phyloP scores from a whole-genome alignment of 139 green algal species.

The Zygnema circumcarinatum region DNA sequence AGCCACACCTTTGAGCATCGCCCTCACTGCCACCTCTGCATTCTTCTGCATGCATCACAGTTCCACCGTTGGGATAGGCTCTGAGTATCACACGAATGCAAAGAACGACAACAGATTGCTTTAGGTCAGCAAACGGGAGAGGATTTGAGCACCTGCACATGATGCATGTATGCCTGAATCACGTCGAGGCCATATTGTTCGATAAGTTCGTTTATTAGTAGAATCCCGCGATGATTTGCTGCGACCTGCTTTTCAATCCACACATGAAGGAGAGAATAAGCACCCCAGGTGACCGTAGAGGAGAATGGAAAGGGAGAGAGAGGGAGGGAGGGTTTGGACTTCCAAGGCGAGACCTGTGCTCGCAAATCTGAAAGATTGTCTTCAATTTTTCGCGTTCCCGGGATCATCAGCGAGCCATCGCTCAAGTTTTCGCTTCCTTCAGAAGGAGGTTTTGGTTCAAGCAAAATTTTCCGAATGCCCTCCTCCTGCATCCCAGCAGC shows the following conservation, averaged over 20 bases:
- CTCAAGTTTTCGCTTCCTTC: background rate
- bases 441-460: constrained; percentile 59
- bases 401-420: no score
- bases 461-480: constrained; percentile 86
- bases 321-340: no score
- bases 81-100: no score
- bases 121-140: no score
- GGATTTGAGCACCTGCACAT: constrained; percentile 78
- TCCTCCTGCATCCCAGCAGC: no score
- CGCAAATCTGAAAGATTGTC: constrained; percentile 95
- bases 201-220: constrained; percentile 87
- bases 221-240: constrained; percentile 91
- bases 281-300: no score
- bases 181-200: constrained; percentile 77
- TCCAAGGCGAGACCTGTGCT: no score
- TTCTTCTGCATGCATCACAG: constrained; percentile 51
- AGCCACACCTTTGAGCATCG: constrained; percentile 35
- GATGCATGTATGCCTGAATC: constrained; percentile 91
- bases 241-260: constrained; percentile 78
- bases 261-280: background rate
- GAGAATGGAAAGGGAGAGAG: no score
- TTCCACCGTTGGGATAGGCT: no score
- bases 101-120: no score
- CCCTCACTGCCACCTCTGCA: constrained; percentile 45
- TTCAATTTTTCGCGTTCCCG: constrained; percentile 81